Percentiles rank a stretch among this genome's conserved stretches.
Evolutionary conservation across 257 asterid genomes (phyloP).

Genomic region (Eucommia ulmoides): DNA sequence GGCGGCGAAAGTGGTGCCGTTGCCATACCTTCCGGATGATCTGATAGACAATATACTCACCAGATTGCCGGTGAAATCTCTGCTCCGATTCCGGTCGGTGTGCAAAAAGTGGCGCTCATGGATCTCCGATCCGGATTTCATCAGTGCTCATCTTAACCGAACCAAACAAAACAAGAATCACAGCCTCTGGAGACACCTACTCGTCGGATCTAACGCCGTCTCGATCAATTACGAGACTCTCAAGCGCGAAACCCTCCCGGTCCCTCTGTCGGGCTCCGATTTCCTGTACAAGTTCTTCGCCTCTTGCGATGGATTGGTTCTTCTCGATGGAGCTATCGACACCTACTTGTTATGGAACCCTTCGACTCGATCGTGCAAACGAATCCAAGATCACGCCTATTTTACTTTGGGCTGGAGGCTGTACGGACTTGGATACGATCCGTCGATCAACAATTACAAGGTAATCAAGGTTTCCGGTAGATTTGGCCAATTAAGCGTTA

Average conservation of each 20-base stretch:
- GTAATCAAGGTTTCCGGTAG: background rate
- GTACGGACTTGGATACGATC: background rate
- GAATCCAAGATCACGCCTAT: background rate
- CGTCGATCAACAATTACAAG: background rate
- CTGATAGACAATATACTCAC: background rate
- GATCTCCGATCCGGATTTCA: background rate
- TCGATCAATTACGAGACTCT: too few species aligned
- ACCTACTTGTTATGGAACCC: constrained; percentile 5
- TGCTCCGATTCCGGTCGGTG: background rate
- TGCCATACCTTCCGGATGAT: background rate
- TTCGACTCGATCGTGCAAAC: background rate
- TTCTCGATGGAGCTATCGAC: background rate
- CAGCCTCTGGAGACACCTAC: background rate
- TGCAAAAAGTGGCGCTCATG: background rate
- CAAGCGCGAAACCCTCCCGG: too few species aligned
- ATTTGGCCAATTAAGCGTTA: background rate
- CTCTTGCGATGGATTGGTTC: background rate
- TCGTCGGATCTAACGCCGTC: too few species aligned
- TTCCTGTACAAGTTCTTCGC: background rate
- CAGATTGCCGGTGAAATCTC: background rate
- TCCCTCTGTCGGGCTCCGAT: too few species aligned
- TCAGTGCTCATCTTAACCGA: background rate
- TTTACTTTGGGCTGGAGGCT: background rate
- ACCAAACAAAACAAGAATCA: background rate
- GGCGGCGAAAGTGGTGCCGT: too few species aligned